Base-by-base conservation (phyloP, 2,329 filamentous ascomycete genomes). In the Sarocladium oryzae region DNA sequence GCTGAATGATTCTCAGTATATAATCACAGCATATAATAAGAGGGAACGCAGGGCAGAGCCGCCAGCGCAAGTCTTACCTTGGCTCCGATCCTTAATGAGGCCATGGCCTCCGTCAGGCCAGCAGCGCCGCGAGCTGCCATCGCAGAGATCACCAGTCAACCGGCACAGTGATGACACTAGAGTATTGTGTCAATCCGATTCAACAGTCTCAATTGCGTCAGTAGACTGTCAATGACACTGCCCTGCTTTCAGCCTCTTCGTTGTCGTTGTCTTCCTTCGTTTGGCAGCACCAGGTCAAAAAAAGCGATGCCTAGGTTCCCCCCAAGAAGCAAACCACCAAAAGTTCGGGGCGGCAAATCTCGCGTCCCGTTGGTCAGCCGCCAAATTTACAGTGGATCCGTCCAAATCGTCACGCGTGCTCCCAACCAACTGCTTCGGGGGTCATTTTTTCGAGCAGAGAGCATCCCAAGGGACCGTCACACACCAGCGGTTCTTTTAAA, bases 41-140 rank as follows among this genome's bases (percentile, higher is more conserved):
- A n/a, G n/a, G n/a, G n/a, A n/a, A n/a, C n/a, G n/a, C n/a, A n/a
- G n/a, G n/a, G n/a, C n/a, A 37, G 11, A 37, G 7, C 16, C 6
- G 35, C 35, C 35, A 16, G 35, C 35, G n/a, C 18, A 20, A 45
- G 49, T 52, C 61, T 26, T 51, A 69, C 67, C 62, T 64, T 67
- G 28, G 66, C 55, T 24, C 73, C 73, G 54, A 80, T 60, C 58
- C 68, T 71, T 56, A 81, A 62, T 51, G 71, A 63, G 57, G 66
- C 71, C 67, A 81, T 72, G 56, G 76, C 77, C 73, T 79, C 77
- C 35, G 61, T 65, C 62, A 81, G 73, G 59, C 74, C 70, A 56
- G 71, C 72, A 57, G 72, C 66, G 56, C 76, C 71, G 60, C 71
- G 76, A 51, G 68, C 69, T 52, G 75, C 71, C 76, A 79, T 66